Evolutionary conservation across 2,329 filamentous ascomycete species (phyloP), one percentile per base, ranked within the genome.

Genomic region (Botryosphaeria agaves): DNA sequence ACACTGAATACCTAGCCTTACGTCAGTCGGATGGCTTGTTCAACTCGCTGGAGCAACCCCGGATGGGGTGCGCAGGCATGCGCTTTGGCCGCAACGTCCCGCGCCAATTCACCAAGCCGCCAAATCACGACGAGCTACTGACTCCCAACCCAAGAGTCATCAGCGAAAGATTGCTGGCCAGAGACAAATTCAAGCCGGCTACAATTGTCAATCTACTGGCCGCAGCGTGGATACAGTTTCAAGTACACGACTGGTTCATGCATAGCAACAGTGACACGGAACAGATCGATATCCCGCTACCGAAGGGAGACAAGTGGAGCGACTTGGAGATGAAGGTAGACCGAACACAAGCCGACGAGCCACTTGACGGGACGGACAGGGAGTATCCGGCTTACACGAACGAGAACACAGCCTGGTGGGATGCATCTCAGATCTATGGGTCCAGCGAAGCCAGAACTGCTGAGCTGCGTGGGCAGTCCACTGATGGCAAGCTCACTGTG

Each of bases 161-260:
- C 27, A 61, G 56, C 32, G 46, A 60, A 26, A 42, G 41, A 24
- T 49, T 64, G 32, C 46, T 63, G 46, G 48, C 48, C 14, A 45
- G 58, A 6, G 48, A 55, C n/a, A 45, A 42, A 3, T 62, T 62
- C 37, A 57, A 55, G 15, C 57, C 57, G 3, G 59, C 59, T 1
- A 61, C 56, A 0, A 57, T 47, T 2, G 32, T 62, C 33, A 64
- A 63, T 32, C 36, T 63, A 23, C 42, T 63, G 5, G 59, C 59
- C 3, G 59, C 59, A 9, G 59, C 59, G 1, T 63, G 59, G 57
- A 61, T 62, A n/a, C 59, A 64, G 36, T 62, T 62, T 31, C 56
- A 61, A 32, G 52, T 52, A 0, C 58, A 62, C 32, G 56, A 59
- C 34, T 60, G 56, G 56, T 50, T 53, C 31, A 42, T 46, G 23